Evolutionary conservation across 129 eudicot genomes (phyloP).

Genomic region (Flaveria trinervia): DNA sequence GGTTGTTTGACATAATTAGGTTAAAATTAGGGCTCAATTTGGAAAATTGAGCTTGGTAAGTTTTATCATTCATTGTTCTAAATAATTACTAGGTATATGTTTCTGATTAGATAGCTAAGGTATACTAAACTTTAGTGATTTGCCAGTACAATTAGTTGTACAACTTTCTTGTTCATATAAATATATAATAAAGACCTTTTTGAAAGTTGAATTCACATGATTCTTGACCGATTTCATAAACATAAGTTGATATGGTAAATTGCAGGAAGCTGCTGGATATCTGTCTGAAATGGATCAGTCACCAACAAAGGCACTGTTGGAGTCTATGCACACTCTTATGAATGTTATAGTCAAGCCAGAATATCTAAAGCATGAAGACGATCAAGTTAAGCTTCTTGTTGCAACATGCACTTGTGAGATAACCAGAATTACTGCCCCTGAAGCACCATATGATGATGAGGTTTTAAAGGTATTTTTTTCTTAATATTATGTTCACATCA

Average conservation of each 20-base stretch:
- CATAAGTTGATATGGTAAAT: constrained; percentile 7
- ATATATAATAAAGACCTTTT: constrained; percentile 1
- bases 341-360: constrained; percentile 76
- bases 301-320: constrained; percentile 63
- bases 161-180: constrained; percentile 11
- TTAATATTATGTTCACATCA: not conserved
- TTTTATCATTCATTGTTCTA: constrained; percentile 3
- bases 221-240: constrained; percentile 16
- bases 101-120: constrained; percentile 13
- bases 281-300: constrained; percentile 87
- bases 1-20: constrained; percentile 5
- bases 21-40: constrained; percentile 36
- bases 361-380: constrained; percentile 79
- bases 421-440: constrained; percentile 96
- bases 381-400: constrained; percentile 80
- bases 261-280: constrained; percentile 80
- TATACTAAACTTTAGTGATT: constrained; percentile 10
- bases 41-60: constrained; percentile 4
- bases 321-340: constrained; percentile 77
- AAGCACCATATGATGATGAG: constrained; percentile 89
- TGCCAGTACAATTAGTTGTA: not conserved
- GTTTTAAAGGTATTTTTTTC: constrained; percentile 58
- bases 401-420: constrained; percentile 95
- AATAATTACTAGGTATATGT: not conserved
- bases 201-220: not conserved